Evolutionary conservation across 192 early-diverging fungal genomes (phyloP).

Genomic region (Physocladia obscura): DNA sequence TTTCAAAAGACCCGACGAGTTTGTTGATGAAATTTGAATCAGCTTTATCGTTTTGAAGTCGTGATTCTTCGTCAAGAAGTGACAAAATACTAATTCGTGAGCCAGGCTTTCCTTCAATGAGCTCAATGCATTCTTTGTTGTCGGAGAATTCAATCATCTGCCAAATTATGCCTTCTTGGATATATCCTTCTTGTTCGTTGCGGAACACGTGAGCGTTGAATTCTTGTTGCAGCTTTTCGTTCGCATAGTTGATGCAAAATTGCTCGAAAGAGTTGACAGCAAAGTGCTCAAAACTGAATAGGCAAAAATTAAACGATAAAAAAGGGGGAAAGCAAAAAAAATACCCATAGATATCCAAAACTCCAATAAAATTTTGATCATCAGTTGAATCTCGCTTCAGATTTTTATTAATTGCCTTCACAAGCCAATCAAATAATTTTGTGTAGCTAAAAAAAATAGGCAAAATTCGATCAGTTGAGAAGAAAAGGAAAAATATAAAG

Average conservation of each 20-base stretch:
- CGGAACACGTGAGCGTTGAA: constrained; percentile 94
- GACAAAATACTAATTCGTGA: constrained; percentile 81
- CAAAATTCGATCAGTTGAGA: constrained; percentile 60
- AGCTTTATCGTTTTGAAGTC: constrained; percentile 77
- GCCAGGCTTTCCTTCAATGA: constrained; percentile 84
- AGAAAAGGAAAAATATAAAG: too few species aligned
- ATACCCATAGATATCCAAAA: constrained; percentile 83
- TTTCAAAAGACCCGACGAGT: constrained; percentile 62
- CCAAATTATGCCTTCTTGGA: constrained; percentile 52
- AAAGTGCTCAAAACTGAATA: constrained; percentile 51
- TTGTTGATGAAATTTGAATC: constrained; percentile 83
- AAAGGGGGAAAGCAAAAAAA: not conserved
- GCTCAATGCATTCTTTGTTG: constrained; percentile 91
- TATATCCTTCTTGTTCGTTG: constrained; percentile 94
- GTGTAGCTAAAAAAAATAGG: constrained; percentile 69
- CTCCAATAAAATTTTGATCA: constrained; percentile 74
- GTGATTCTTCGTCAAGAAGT: constrained; percentile 88
- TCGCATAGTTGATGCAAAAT: constrained; percentile 86
- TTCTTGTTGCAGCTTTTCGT: constrained; percentile 94
- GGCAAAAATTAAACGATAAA: not conserved
- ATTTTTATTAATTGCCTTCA: constrained; percentile 72
- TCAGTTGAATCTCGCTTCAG: constrained; percentile 50
- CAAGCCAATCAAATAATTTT: constrained; percentile 88
- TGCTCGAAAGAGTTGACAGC: constrained; percentile 93
- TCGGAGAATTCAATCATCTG: constrained; percentile 87